Percentiles rank a stretch among this genome's conserved stretches.
Conservation (phyloP, 1,284 basidiomycete species). For the Quambalaria eucalypti region DNA sequence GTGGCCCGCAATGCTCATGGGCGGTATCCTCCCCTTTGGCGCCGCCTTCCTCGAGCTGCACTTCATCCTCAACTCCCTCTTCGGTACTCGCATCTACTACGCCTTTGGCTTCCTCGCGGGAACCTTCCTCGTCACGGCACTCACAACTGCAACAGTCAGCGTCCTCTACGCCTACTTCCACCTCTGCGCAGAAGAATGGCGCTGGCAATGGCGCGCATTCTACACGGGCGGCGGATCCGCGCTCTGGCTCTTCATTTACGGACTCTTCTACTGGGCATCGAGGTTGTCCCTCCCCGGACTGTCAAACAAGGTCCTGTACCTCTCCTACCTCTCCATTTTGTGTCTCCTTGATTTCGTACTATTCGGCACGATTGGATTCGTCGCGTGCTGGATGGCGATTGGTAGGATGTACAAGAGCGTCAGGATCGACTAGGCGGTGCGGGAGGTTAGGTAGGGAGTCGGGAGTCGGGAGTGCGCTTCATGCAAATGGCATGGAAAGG, state of each 20-base stretch:
- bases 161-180: conserved; percentile 59
- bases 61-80: conserved; percentile 84
- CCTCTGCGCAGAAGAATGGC: conserved; percentile 89
- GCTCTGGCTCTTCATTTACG: conserved; percentile 79
- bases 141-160: conserved; percentile 37
- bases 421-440: conserved; percentile 5
- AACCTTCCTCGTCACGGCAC: conserved; percentile 69
- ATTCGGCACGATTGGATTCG: conserved; percentile 55
- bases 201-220: conserved; percentile 96
- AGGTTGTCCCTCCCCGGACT: conserved; percentile 74
- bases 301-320: conserved; percentile 73
- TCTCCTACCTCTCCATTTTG: conserved; percentile 81
- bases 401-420: conserved; percentile 10
- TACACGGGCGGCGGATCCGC: conserved; percentile 86
- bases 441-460: no score
- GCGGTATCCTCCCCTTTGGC: conserved; percentile 88
- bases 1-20: conserved; percentile 67
- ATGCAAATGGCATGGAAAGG: no score
- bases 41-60: conserved; percentile 93
- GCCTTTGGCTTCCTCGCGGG: conserved; percentile 68
- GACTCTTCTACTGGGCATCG: conserved; percentile 75
- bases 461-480: no score
- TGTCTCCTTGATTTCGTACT: conserved; percentile 76
- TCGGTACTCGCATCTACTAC: conserved; percentile 68
- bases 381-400: conserved; percentile 11